Evolutionary conservation across 2,329 filamentous ascomycete genomes (phyloP).

Genomic region (Colletotrichum graminicola): DNA sequence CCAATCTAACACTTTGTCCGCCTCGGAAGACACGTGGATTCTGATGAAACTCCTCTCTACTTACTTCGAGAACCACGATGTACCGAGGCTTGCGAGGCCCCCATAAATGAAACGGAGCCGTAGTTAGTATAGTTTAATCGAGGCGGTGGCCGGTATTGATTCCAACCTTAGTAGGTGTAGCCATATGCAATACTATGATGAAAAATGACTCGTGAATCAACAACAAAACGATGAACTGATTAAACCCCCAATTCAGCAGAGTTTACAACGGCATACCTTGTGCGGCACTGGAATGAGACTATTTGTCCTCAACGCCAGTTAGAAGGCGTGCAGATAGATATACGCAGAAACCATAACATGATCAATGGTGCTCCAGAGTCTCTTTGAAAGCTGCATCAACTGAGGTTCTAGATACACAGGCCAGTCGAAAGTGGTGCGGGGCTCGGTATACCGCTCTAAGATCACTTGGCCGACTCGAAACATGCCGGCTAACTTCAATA

Average conservation of each 20-base stretch:
- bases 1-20: not conserved
- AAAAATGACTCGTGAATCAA: not conserved
- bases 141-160: not conserved
- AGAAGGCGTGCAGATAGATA: not conserved
- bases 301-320: not conserved
- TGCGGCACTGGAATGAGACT: not conserved
- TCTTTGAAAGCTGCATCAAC: not conserved
- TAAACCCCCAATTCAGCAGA: not conserved
- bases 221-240: not conserved
- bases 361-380: too few relatives aligned
- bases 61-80: not conserved
- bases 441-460: too few relatives aligned
- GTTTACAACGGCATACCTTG: not conserved
- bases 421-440: not conserved
- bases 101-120: too few relatives aligned
- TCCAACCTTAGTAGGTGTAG: not conserved
- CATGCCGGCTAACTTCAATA: not conserved
- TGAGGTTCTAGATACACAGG: too few relatives aligned
- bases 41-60: too few relatives aligned
- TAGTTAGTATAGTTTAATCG: too few relatives aligned
- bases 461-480: not conserved
- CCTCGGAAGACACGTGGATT: not conserved
- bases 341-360: not conserved
- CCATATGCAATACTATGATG: not conserved
- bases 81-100: too few relatives aligned